Percentiles rank a stretch among this genome's conserved stretches.
Conservation (phyloP, 1,139 yeast species). For the Kurtzmaniella natalensis region DNA sequence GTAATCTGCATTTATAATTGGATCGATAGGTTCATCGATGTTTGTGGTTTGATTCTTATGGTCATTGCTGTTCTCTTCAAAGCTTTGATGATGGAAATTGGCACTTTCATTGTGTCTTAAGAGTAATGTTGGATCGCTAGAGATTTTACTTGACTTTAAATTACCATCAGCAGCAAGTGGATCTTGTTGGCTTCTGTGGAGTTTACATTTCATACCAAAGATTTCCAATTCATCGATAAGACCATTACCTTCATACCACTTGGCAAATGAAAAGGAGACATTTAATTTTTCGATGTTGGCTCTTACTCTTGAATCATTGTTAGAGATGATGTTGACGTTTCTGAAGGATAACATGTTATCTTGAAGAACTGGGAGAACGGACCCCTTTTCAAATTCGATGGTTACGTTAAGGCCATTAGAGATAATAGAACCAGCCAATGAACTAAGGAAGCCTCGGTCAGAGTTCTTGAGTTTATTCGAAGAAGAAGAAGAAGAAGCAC, state of each 20-base stretch:
- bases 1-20: constrained; percentile 35
- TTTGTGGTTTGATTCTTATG: constrained; percentile 8
- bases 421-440: constrained; percentile 31
- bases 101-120: constrained; percentile 22
- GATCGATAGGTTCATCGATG: constrained; percentile 6
- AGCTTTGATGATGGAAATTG: constrained; percentile 29
- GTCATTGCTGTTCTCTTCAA: too few species aligned
- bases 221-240: constrained; percentile 59
- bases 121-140: constrained; percentile 7
- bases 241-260: constrained; percentile 71
- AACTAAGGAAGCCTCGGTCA: constrained; percentile 29
- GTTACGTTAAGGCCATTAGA: constrained; percentile 38
- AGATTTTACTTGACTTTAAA: neutral
- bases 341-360: constrained; percentile 61
- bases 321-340: constrained; percentile 39
- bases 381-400: constrained; percentile 33
- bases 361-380: constrained; percentile 43
- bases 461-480: neutral
- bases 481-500: constrained; percentile 1
- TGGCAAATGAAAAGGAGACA: constrained; percentile 56
- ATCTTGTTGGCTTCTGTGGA: constrained; percentile 18
- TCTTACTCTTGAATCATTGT: constrained; percentile 21
- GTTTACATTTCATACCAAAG: constrained; percentile 55
- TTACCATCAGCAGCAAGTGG: neutral
- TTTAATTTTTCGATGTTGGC: constrained; percentile 52